Conservation (phyloP, 202 grass and related monocot genomes). For the Saccharum hybrid region DNA sequence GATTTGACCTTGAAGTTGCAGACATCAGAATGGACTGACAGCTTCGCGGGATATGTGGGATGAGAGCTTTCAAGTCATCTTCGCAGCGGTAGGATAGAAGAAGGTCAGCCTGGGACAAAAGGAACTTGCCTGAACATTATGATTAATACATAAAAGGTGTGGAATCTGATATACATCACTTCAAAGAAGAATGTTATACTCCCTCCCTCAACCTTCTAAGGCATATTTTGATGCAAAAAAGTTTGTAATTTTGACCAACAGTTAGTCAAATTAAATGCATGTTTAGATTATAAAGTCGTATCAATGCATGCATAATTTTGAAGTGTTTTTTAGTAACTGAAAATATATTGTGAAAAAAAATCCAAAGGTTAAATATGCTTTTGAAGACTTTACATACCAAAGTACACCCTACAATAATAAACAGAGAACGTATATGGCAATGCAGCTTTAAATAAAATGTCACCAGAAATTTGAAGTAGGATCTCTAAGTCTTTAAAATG, state of each 20-base stretch:
- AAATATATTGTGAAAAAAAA: background rate
- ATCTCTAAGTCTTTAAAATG: background rate
- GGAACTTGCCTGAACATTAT: slow-evolving; percentile 23
- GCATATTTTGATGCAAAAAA: background rate
- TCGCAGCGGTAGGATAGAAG: slow-evolving; percentile 95
- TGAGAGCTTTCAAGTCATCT: slow-evolving; percentile 83
- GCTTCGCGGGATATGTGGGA: slow-evolving; percentile 81
- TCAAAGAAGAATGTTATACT: background rate
- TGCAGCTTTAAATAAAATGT: background rate
- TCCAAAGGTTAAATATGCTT: background rate
- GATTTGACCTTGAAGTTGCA: slow-evolving; percentile 89
- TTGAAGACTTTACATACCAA: slow-evolving; percentile 7
- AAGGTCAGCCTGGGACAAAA: slow-evolving; percentile 80
- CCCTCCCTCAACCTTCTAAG: background rate
- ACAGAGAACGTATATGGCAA: background rate
- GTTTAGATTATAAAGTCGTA: background rate
- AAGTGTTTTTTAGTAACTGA: background rate
- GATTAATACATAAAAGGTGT: slow-evolving; percentile 22
- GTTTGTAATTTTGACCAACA: background rate
- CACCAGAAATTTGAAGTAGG: slow-evolving; percentile 26
- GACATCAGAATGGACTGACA: slow-evolving; percentile 97
- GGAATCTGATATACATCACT: slow-evolving; percentile 13
- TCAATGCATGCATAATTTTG: background rate
- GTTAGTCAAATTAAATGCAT: background rate
- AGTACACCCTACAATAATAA: background rate